A percentile compares a stretch with the other conserved stretches of the same genome.
Evolutionary conservation across 495 filamentous ascomycete genomes (phyloP).

Genomic region (Entonaema liquescens): DNA sequence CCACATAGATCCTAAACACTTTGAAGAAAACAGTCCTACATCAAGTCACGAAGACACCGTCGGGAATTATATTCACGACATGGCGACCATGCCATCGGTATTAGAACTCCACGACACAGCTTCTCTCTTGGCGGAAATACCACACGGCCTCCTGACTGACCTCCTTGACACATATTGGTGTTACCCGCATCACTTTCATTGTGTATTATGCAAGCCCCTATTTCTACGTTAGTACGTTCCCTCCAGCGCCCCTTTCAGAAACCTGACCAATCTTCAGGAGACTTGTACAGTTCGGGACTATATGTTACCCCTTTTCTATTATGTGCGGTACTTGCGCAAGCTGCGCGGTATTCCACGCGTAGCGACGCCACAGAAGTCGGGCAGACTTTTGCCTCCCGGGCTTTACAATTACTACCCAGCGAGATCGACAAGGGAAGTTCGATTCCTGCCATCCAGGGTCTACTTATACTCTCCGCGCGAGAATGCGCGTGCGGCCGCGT

Average conservation of each 20-base stretch:
- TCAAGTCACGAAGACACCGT: not conserved
- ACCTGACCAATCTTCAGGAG: not conserved
- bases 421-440: not conserved
- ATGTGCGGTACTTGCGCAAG: not conserved
- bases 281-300: not conserved
- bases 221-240: conserved; percentile 10
- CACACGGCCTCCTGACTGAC: not conserved
- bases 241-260: not conserved
- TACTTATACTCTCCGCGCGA: not conserved
- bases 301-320: not conserved
- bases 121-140: not conserved
- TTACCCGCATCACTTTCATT: conserved; percentile 18
- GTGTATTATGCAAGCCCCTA: conserved; percentile 17
- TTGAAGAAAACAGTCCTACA: conserved; percentile 7
- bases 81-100: not conserved
- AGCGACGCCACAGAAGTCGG: not conserved
- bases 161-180: conserved; percentile 18
- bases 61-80: not conserved
- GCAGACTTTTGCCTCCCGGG: not conserved
- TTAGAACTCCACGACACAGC: not conserved
- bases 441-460: not conserved
- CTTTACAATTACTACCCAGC: not conserved
- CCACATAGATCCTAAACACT: conserved; percentile 17
- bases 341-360: not conserved
- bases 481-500: not conserved